Base-by-base conservation (phyloP, 208 protist species). In the Leishmania lainsoni region DNA sequence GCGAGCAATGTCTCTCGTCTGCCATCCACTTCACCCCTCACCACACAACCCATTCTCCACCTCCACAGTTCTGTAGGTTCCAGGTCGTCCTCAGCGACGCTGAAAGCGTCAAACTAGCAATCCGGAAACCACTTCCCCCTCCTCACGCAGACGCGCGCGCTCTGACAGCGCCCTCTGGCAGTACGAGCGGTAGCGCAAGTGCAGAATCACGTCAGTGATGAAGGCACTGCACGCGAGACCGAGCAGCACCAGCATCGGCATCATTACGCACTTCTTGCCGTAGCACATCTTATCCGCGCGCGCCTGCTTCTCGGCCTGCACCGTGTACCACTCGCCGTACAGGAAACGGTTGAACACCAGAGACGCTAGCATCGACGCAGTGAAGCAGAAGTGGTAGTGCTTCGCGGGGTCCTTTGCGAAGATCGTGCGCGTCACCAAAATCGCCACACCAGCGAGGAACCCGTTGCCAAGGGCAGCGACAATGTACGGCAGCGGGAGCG, bases 241-340 rank as follows among this genome's bases (percentile, higher is more conserved):
- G 26, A 89, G 81, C 78, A 91, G 80, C 39, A 91, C 85, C 8
- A 86, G 39, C 81, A 91, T 58, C 35, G 85, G 84, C 87, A 88
- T 87, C 85, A 91, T 17, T 77, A 91, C 85, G 59, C 87, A 91
- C 16, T n/a, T 52, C 79, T 87, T 86, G 76, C 81, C 82, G 78
- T 84, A 84, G 87, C 87, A 91, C 58, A 75, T 54, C 68, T 76
- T 78, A 70, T 79, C 76, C 45, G 75, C 39, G 59, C 58, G 74
- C 4, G 58, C 75, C 73, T 93, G 84, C 81, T 91, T 88, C 6
- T 86, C 83, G 3, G 91, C 91, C 87, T 92, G 81, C 72, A 86
- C 79, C 45, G 87, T 86, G 81, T 95, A 95, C 87, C 87, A 92
- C 85, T 94, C 92, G 26, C 86, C 92, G 70, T 91, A 96, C 56